A percentile compares a stretch with the other conserved stretches of the same genome.
phyloP scores from a whole-genome alignment of 805 yeast genomes.

The Kazachstania martiniae region DNA sequence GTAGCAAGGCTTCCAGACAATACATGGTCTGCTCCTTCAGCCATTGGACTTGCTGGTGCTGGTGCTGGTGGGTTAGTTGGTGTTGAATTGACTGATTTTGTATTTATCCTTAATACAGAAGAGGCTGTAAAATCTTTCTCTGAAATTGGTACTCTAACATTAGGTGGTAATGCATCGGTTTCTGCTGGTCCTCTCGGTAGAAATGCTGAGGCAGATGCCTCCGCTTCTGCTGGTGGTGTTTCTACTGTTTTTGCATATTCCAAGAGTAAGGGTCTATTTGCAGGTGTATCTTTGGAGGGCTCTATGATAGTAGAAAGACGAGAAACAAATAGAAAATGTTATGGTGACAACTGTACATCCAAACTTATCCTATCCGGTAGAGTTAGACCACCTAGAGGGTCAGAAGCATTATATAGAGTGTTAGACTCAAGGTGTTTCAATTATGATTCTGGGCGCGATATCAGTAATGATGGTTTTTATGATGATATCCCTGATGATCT shows the following conservation, averaged over 20 bases:
- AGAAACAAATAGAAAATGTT: conserved; percentile 91
- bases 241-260: conserved; percentile 91
- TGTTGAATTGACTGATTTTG: conserved; percentile 93
- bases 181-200: conserved; percentile 98
- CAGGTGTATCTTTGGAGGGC: conserved; percentile 96
- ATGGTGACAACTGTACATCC: conserved; percentile 82
- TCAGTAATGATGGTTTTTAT: conserved; percentile 30
- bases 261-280: conserved; percentile 92
- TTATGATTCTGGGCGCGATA: conserved; percentile 53
- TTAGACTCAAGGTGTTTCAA: conserved; percentile 78
- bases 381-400: conserved; percentile 82
- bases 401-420: conserved; percentile 76
- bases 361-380: conserved; percentile 71
- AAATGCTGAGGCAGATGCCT: conserved; percentile 94
- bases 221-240: conserved; percentile 76
- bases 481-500: conserved; percentile 43
- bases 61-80: conserved; percentile 99
- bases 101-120: conserved; percentile 76
- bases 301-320: conserved; percentile 94
- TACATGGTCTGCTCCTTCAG: conserved; percentile 95
- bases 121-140: conserved; percentile 92
- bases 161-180: conserved; percentile 89
- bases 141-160: conserved; percentile 84
- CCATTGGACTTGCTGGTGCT: conserved; percentile 94
- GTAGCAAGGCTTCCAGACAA: conserved; percentile 93